Conservation (phyloP, 805 yeast species). For the Ogataea glucozyma region DNA sequence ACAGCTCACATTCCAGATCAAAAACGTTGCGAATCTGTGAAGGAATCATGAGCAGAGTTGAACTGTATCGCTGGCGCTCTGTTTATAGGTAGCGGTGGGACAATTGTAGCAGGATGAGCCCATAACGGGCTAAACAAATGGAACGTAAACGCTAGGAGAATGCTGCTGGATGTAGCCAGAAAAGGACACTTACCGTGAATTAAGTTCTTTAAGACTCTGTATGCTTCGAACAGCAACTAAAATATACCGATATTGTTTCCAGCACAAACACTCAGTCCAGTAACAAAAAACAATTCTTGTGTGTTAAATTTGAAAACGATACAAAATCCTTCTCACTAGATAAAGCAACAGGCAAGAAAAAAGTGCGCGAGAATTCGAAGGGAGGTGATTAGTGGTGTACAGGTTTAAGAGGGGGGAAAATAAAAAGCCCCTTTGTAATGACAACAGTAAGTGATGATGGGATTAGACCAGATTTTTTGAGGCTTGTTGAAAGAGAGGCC, state of each 20-base stretch:
- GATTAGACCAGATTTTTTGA: neutral
- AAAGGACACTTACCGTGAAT: conserved; percentile 5
- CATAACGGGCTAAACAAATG: neutral
- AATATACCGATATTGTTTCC: conserved; percentile 9
- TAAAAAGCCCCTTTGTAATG: no score
- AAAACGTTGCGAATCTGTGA: no score
- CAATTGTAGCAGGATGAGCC: neutral
- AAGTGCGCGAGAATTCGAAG: conserved; percentile 4
- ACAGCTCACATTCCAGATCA: no score
- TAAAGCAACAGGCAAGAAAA: conserved; percentile 7
- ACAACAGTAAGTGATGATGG: no score
- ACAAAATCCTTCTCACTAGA: conserved; percentile 7
- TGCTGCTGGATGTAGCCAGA: neutral
- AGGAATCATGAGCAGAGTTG: no score
- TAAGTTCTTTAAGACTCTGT: conserved; percentile 5
- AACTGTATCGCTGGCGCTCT: no score
- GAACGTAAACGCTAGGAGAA: neutral
- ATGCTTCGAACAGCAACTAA: conserved; percentile 10
- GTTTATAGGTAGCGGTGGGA: no score
- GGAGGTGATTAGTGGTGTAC: neutral
- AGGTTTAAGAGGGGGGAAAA: no score
- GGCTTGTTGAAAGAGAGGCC: no score
- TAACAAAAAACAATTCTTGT: conserved; percentile 7
- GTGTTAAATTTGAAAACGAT: conserved; percentile 1
- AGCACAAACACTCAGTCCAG: conserved; percentile 7